Base-by-base conservation (phyloP, 2,329 filamentous ascomycete species). In the Trichoderma sp. region DNA sequence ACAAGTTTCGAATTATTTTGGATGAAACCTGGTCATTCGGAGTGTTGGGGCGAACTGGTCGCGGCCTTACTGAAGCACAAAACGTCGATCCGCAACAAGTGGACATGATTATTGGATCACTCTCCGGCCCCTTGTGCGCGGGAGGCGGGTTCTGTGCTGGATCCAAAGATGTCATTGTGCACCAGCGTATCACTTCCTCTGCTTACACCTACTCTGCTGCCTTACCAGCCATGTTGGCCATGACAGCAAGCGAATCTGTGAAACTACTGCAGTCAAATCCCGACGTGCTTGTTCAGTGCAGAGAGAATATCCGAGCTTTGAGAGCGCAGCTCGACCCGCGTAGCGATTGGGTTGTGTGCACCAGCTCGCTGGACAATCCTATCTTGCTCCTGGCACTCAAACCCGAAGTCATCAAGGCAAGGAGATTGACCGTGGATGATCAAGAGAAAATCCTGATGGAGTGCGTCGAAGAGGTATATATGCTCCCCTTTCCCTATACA, bases 11-110 rank as follows among this genome's bases (percentile, higher is more conserved):
- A 77, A 89, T 99, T 71, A 97, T 98, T 75, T 90, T 99, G 47
- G 96, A 99, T 81, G 96, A 99, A 85, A 97, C 95, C 1, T 97
- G 93, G 92, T 98, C 95, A 1, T 99, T 98, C 80, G 97, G 95
- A 73, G 93, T 98, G 21, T 88, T 99, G 6, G 96, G 96, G 62
- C 89, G 94, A 73, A 97, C 94, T 30, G 97, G 96, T 24, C 91
- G 94, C 67, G 96, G 96, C 72, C 86, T 98, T 51, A 98, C 96
- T 0, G 97, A 99, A 84, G 93, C 95, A 6, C 96, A 98, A 79
- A 97, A 98, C 77, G 95, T 99, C 21, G 96, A 98, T 80, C 91
- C 95, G 0, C 90, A 92, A 11, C 93, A 97, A 79, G 91, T 99
- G 64, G 96, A 99, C 84, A 98, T 99, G 94, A 95, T 99, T 76